Evolutionary conservation across 495 filamentous ascomycete genomes (phyloP), one percentile per base, ranked within the genome.

Genomic region (Aspergillus cavernicola): DNA sequence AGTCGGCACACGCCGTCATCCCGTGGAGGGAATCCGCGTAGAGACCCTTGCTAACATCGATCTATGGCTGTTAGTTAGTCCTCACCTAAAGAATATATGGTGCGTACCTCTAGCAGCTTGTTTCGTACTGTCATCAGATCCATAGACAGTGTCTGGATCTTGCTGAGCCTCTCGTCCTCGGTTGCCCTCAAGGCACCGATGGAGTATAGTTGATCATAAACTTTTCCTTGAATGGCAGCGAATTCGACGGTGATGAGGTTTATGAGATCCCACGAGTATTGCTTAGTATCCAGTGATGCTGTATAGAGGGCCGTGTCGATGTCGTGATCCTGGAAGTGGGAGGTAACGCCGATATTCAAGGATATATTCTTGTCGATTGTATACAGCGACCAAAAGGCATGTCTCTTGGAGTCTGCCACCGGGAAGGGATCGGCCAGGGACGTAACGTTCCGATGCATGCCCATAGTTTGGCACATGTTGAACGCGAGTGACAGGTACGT

Each of bases 251-350:
- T 58, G 15, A 61, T 57, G 7, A 65, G 46, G 5, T 53, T 53
- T 49, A 65, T 65, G 35, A 62, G 43, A 31, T 64, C 61, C 61
- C 61, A 64, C 0, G 61, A 57, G 10, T 45, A 45, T 19, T 56
- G 55, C 16, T 39, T 53, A 8, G 50, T 40, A 5, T 64, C 39
- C 7, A 35, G 20, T 4, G 61, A 64, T 3, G 63, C 59, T 0
- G 45, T 55, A 20, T 62, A 60, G 0, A 59, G 36, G 0, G 53
- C 59, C 0, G 63, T 43, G 33, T 65, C 63, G 11, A 65, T 62
- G 22, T 65, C 63, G 23, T 65, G 63, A 24, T 65, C 63, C 22
- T 65, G 63, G 26, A 65, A 65, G 37, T 65, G 63, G 1, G 63
- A 65, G 0, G 59, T 59, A 15, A 65, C 37, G 3, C 63, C 63